Percentiles rank a stretch among this genome's conserved stretches.
phyloP scores from a whole-genome alignment of 345 rosid genomes.

The Citrus australasica region DNA sequence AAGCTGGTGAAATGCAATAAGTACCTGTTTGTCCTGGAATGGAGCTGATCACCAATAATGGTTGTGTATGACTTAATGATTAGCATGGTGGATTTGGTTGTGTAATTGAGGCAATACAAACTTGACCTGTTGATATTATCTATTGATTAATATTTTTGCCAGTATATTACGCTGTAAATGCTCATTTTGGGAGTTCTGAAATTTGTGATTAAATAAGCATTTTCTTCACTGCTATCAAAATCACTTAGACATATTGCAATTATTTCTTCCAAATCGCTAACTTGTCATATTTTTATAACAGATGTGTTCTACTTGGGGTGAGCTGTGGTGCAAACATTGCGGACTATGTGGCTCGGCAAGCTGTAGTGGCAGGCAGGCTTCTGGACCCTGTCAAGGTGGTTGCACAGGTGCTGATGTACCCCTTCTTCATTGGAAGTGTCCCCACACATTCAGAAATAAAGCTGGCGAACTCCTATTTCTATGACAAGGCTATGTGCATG shows the following conservation, averaged over 20 bases:
- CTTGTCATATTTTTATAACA: constrained; percentile 31
- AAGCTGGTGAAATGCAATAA: not conserved
- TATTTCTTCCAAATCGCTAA: not conserved
- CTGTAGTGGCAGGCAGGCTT: constrained; percentile 71
- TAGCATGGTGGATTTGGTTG: not conserved
- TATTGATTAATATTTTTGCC: not conserved
- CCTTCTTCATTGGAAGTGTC: constrained; percentile 78
- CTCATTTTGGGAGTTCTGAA: not conserved
- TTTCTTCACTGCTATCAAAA: not conserved
- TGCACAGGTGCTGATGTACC: constrained; percentile 89
- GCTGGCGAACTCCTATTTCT: constrained; percentile 79
- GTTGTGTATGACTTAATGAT: not conserved
- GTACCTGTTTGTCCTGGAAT: not conserved
- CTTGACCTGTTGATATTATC: not conserved
- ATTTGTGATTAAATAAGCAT: not conserved
- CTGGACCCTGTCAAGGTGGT: constrained; percentile 88
- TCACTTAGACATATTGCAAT: not conserved
- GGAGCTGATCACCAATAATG: not conserved
- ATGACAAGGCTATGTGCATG: constrained; percentile 67
- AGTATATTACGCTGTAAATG: not conserved
- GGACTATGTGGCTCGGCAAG: constrained; percentile 76
- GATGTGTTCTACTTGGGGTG: constrained; percentile 85
- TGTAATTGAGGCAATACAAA: not conserved
- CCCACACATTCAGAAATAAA: constrained; percentile 78
- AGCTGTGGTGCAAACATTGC: constrained; percentile 92